phyloP scores from a whole-genome alignment of 352 stramenopile genomes.

The Phytopythium vexans region DNA sequence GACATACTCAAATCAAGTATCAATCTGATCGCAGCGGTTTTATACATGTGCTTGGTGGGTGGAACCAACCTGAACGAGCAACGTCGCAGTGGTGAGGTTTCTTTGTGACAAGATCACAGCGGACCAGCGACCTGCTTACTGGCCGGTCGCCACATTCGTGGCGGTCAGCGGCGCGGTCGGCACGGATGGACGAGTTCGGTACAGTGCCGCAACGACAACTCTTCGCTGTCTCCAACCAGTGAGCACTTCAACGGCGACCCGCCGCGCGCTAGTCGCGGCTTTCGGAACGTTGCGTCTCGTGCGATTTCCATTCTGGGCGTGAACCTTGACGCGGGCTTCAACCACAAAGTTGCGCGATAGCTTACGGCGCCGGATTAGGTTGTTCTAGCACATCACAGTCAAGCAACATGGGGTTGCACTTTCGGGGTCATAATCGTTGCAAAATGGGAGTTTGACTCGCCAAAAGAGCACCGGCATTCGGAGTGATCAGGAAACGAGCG shows the following conservation, averaged over 20 bases:
- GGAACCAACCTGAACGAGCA: slow-evolving; percentile 5
- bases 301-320: background rate
- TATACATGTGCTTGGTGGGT: slow-evolving; percentile 3
- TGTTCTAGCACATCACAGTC: no score
- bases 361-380: no score
- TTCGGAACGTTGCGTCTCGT: background rate
- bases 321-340: background rate
- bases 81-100: slow-evolving; percentile 8
- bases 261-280: background rate
- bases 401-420: background rate
- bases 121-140: background rate
- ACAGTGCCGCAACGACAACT: no score
- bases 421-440: slow-evolving; percentile 3
- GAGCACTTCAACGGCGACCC: background rate
- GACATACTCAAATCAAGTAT: no score
- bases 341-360: no score
- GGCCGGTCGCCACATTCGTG: background rate
- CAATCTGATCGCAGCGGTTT: background rate
- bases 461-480: background rate
- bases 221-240: no score
- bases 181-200: no score
- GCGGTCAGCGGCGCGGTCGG: no score
- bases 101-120: slow-evolving; percentile 2
- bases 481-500: no score
- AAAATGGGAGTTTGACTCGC: background rate